Conservation (phyloP, 768 basidiomycete species). For the Boletus rubroflammeus region DNA sequence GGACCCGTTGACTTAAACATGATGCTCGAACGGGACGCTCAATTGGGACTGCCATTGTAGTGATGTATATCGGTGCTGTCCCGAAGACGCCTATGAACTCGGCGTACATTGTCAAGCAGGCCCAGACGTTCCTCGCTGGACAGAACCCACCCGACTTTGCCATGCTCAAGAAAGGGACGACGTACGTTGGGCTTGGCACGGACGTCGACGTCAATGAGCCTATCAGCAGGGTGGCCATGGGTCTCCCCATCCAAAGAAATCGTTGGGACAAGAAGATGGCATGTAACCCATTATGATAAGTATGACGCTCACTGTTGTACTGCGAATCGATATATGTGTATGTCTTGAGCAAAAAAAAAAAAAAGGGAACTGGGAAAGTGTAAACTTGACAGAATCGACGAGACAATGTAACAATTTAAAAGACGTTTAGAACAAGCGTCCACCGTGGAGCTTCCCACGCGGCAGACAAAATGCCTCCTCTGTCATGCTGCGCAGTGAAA, state of each 20-base stretch:
- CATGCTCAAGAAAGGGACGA: constrained; percentile 39
- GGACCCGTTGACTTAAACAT: not conserved
- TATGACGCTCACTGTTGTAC: not conserved
- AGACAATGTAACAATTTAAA: too few species aligned
- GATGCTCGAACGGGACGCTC: not conserved
- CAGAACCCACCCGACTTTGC: constrained; percentile 73
- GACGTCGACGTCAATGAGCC: constrained; percentile 37
- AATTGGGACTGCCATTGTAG: constrained; percentile 28
- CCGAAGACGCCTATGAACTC: constrained; percentile 61
- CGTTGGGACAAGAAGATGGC: not conserved
- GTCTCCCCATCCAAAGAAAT: constrained; percentile 33
- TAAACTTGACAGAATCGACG: not conserved
- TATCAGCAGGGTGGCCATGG: constrained; percentile 42
- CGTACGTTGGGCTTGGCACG: constrained; percentile 38
- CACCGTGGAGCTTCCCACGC: not conserved
- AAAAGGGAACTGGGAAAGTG: not conserved
- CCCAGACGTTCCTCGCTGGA: constrained; percentile 54
- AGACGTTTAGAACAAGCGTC: not conserved
- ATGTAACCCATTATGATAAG: not conserved
- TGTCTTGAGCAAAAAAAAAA: not conserved
- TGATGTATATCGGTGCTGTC: constrained; percentile 78
- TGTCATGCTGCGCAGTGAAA: not conserved
- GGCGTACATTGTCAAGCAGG: constrained; percentile 60
- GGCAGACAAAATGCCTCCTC: not conserved
- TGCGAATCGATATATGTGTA: not conserved